These are phyloP conservation scores for Pyronema omphalodes DNA, from an alignment of 495 filamentous ascomycete species.

Conservation along the genomic window DNA sequence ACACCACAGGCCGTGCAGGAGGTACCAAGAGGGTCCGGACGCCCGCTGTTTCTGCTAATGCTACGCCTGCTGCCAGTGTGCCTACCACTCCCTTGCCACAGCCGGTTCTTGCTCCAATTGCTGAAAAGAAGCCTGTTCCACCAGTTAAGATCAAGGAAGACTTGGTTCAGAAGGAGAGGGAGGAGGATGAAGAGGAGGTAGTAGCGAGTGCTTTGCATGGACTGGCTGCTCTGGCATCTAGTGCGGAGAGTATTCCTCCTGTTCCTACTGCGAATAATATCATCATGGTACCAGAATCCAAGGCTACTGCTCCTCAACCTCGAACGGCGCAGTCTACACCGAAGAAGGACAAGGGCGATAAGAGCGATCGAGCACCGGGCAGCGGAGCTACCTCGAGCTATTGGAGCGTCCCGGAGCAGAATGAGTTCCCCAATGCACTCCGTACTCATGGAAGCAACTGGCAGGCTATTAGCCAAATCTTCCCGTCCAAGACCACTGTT, in stretches of 20 bases:
- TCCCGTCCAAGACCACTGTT: conserved; percentile 80
- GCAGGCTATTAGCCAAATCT: conserved; percentile 58
- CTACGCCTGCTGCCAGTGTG: conserved; percentile 9
- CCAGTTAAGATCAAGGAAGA: conserved; percentile 17
- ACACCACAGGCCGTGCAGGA: conserved; percentile 17
- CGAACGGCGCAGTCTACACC: neutral
- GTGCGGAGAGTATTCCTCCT: neutral
- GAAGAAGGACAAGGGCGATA: conserved; percentile 26
- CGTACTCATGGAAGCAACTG: conserved; percentile 81
- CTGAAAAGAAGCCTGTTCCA: conserved; percentile 12
- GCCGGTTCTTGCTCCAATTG: conserved; percentile 10
- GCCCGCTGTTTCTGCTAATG: conserved; percentile 10
- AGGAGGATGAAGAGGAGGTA: conserved; percentile 6
- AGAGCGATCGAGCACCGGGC: conserved; percentile 14
- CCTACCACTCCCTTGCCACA: conserved; percentile 5
- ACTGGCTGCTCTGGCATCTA: conserved; percentile 9
- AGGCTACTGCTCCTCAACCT: conserved; percentile 9
- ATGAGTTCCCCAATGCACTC: conserved; percentile 60
- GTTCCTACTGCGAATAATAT: neutral
- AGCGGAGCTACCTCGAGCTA: conserved; percentile 54
- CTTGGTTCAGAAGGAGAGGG: conserved; percentile 16
- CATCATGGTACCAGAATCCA: conserved; percentile 6
- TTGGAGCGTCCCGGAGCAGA: conserved; percentile 86
- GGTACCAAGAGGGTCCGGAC: conserved; percentile 20
- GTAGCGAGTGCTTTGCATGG: conserved; percentile 13